These are phyloP conservation scores for Bruguiera hainesii DNA, from an alignment of 441 rosid species.

Conservation along the genomic window DNA sequence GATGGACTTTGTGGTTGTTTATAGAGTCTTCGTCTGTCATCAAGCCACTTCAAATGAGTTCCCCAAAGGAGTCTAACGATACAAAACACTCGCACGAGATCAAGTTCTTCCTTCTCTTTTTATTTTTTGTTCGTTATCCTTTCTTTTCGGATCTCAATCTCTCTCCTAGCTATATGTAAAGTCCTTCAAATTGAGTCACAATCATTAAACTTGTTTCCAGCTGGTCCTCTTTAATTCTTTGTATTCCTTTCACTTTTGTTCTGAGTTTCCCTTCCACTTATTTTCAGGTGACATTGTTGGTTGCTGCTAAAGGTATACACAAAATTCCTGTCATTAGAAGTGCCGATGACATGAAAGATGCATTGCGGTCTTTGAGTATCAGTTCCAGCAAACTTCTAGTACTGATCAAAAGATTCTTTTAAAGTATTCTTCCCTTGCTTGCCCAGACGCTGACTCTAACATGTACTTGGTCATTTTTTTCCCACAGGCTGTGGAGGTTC, in stretches of 20 bases:
- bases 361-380: conserved; percentile 16
- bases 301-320: conserved; percentile 17
- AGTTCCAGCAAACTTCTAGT: conserved; percentile 12
- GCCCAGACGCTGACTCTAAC: not conserved
- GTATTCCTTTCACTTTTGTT: not conserved
- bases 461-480: not conserved
- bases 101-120: not conserved
- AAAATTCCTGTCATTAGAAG: conserved; percentile 6
- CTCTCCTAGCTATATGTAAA: not conserved
- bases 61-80: no score
- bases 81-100: no score
- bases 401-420: not conserved
- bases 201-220: no score
- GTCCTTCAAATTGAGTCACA: not conserved
- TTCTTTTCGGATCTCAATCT: not conserved
- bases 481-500: conserved; percentile 65
- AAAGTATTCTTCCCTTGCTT: not conserved
- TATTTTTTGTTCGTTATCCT: not conserved
- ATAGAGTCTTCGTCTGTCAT: no score
- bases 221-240: not conserved
- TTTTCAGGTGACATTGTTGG: conserved; percentile 20
- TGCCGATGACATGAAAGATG: conserved; percentile 15
- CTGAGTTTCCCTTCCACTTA: not conserved
- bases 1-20: no score
- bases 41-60: no score